Evolutionary conservation across 805 yeast species (phyloP).

Genomic region (Candida rishiriensis): DNA sequence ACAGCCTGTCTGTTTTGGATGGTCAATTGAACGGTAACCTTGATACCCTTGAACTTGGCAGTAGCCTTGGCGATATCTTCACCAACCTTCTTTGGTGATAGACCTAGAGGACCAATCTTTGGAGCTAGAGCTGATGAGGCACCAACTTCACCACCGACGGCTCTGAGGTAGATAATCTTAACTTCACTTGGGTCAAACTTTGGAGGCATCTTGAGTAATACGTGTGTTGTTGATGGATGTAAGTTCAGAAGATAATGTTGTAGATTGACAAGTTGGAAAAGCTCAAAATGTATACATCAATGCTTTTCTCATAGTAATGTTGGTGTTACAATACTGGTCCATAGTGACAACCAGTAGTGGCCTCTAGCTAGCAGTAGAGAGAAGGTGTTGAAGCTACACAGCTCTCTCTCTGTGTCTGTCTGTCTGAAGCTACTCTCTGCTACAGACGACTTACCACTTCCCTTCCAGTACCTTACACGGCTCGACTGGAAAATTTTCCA

Average conservation of each 20-base stretch:
- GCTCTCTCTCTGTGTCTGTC: too few relatives aligned
- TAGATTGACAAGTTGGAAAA: not conserved
- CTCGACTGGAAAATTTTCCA: too few relatives aligned
- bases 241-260: not conserved
- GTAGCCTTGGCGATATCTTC: slow-evolving; percentile 99
- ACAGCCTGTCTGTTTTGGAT: slow-evolving; percentile 99
- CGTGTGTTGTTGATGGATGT: slow-evolving; percentile 1
- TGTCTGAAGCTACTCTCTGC: too few relatives aligned
- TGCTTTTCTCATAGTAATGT: too few relatives aligned
- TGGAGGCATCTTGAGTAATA: slow-evolving; percentile 73
- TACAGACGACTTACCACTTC: too few relatives aligned
- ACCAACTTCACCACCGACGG: slow-evolving; percentile 99
- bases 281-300: not conserved
- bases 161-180: slow-evolving; percentile 97
- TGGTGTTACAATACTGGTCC: too few relatives aligned
- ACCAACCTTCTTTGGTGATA: slow-evolving; percentile 99
- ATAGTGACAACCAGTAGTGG: too few relatives aligned
- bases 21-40: slow-evolving; percentile 97
- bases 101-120: slow-evolving; percentile 99
- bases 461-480: too few relatives aligned
- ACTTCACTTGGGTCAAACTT: slow-evolving; percentile 99
- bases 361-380: too few relatives aligned
- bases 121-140: slow-evolving; percentile 99
- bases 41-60: slow-evolving; percentile 97
- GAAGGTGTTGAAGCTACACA: too few relatives aligned